Evolutionary conservation across 2,329 filamentous ascomycete genomes (phyloP), one percentile per base, ranked within the genome.

Genomic region (Botrytis cinerea): DNA sequence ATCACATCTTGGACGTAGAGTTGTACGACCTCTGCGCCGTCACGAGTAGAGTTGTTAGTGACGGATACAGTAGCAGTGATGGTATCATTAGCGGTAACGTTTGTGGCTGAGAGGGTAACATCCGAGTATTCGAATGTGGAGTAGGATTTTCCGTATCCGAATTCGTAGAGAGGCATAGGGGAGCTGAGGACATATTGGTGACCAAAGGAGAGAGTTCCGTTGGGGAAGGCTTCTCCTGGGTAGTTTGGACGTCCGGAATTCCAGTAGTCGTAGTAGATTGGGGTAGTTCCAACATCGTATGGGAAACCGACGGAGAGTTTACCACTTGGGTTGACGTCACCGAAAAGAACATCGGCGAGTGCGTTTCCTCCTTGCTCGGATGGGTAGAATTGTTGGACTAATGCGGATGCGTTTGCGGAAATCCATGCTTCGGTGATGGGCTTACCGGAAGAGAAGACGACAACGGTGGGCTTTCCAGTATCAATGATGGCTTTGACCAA

Each of bases 111-210:
- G 9, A 82, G 77, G 54, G 83, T 84, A 57, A 87, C 74, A 46
- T 85, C 83, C 1, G 85, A 85, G 61, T 91, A 84, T 12, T 85
- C 81, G 79, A 89, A 93, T 0, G 83, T 86, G 1, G 88, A 91
- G 83, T 92, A 92, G 0, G 87, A 89, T 6, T 97, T 87, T 0
- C 95, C 95, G 73, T 90, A 94, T 0, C 95, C 95, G 78, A 98
- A 98, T 70, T 94, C 92, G 80, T 92, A 98, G 1, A 93, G 90
- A 0, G 95, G 94, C 7, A 86, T 84, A 73, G 95, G 91, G 73
- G 87, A 85, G 72, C 91, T 92, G 84, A 97, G 93, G 76, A 97
- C 94, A 82, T 95, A 89, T 40, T 94, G 90, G 83, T 97, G 97
- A 83, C 97, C 95, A 77, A 97, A 90, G 78, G 93, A 93, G 0